These are phyloP conservation scores for Exophiala sideris DNA, from an alignment of 2,329 filamentous ascomycete genomes.

Conservation along the genomic window DNA sequence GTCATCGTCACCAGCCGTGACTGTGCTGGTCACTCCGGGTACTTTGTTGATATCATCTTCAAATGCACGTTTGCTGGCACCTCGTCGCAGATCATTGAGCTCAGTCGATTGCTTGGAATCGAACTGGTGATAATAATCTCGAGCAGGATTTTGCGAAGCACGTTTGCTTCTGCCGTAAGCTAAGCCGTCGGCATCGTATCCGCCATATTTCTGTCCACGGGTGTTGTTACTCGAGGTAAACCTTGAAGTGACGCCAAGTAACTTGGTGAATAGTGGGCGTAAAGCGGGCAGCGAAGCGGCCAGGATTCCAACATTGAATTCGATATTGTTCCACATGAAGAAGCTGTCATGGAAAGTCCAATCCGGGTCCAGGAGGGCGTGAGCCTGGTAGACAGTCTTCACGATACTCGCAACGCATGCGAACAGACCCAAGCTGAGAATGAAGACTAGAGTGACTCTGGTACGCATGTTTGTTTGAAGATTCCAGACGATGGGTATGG, in stretches of 20 bases:
- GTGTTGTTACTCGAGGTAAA: slow-evolving; percentile 13
- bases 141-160: slow-evolving; percentile 6
- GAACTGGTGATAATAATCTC: slow-evolving; percentile 17
- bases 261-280: slow-evolving; percentile 35
- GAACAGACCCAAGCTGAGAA: slow-evolving; percentile 45
- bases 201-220: slow-evolving; percentile 4
- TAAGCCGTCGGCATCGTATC: slow-evolving; percentile 19
- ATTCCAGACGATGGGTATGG: slow-evolving; percentile 42
- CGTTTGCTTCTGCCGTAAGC: slow-evolving; percentile 14
- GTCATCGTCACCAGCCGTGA: slow-evolving; percentile 18
- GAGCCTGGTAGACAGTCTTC: slow-evolving; percentile 32
- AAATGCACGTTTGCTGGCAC: slow-evolving; percentile 6
- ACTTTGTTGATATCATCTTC: background rate
- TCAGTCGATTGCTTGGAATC: slow-evolving; percentile 18
- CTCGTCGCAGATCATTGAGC: slow-evolving; percentile 7
- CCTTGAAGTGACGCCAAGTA: slow-evolving; percentile 17
- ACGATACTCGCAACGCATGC: slow-evolving; percentile 43
- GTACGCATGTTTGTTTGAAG: slow-evolving; percentile 41
- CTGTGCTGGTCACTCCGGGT: slow-evolving; percentile 15
- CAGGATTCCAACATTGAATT: slow-evolving; percentile 42
- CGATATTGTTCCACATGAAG: slow-evolving; percentile 34
- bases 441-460: slow-evolving; percentile 39
- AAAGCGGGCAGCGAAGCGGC: slow-evolving; percentile 41
- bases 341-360: slow-evolving; percentile 22
- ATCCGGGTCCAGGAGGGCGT: slow-evolving; percentile 15